Base-by-base conservation (phyloP, 2,329 filamentous ascomycete genomes). In the Zymoseptoria brevis region DNA sequence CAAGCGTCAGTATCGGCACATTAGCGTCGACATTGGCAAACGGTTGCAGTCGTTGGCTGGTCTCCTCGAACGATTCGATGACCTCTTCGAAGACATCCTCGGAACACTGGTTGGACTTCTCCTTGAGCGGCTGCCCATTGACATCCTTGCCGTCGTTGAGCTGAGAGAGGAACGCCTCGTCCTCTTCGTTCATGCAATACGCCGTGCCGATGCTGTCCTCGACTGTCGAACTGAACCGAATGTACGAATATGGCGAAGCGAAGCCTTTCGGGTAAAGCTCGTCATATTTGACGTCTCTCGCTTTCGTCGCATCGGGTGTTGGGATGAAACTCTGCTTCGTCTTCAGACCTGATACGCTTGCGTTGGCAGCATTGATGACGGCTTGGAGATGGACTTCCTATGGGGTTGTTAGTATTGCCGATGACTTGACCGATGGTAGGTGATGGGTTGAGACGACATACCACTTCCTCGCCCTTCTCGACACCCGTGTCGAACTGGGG, bases 371-470 rank as follows among this genome's bases (percentile, higher is more conserved):
- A 68, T 83, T 86, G 66, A 88, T 87, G 65, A 92, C 90, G 62
- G 87, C 89, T 79, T 96, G 92, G 67, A 96, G 81, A 86, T 96
- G 92, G 79, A 90, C 91, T 87, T 96, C 92, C 92, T 96, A 73
- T 13, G n/a, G 66, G 71, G 63, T 58, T 56, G 53, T 71, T 50
- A 69, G 66, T 58, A 49, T 60, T 51, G 58, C 24, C 41, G 26
- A 58, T 53, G 48, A 29, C 52, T 41, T 45, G 19, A 29, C 41
- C 41, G 45, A 48, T 63, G 63, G 57, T 60, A 58, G 57, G 60
- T 59, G 16, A 57, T 45, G 50, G 16, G 58, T 57, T 29, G 26
- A 29, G 26, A 60, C 21, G 54, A 89, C 91, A 85, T 77, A 96
- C 94, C 79, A 93, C 93, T 84, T 97, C 92, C 78, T 99, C 94